A percentile compares a stretch with the other conserved stretches of the same genome.
Evolutionary conservation across 192 early-diverging fungal genomes (phyloP).

Genomic region (Mortierella hygrophila): DNA sequence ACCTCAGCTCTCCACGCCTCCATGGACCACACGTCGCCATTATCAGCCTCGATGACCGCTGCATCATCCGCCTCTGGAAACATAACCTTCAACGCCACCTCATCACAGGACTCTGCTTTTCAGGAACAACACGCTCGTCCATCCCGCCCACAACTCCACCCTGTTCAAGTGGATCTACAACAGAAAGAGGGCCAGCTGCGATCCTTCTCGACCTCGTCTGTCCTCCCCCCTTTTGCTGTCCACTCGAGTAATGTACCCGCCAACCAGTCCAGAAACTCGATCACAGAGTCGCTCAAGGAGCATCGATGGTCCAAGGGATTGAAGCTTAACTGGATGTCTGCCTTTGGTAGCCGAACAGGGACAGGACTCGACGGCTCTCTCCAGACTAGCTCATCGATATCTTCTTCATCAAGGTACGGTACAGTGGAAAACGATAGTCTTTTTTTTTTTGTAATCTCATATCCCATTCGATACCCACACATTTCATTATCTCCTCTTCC

Average conservation of each 20-base stretch:
- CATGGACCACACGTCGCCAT: constrained; percentile 9
- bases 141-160: constrained; percentile 14
- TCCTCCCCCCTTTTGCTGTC: constrained; percentile 9
- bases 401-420: constrained; percentile 45
- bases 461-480: too few relatives aligned
- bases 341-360: constrained; percentile 11
- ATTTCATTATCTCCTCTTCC: background rate
- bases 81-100: background rate
- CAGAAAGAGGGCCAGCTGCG: constrained; percentile 8
- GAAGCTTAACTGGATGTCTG: constrained; percentile 34
- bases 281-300: constrained; percentile 39
- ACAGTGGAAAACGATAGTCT: background rate
- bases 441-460: background rate
- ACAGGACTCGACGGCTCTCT: constrained; percentile 19
- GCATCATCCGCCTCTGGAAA: background rate
- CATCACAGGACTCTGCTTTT: background rate
- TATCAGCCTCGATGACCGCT: background rate
- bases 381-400: background rate
- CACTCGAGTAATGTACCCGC: background rate
- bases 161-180: constrained; percentile 2
- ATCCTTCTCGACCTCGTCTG: constrained; percentile 8
- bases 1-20: background rate
- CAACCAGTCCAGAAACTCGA: constrained; percentile 10
- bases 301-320: constrained; percentile 45
- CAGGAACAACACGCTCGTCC: constrained; percentile 6